Evolutionary conservation across 2,329 filamentous ascomycete genomes (phyloP), one percentile per base, ranked within the genome.

Genomic region (Domatiomyces catenatus): DNA sequence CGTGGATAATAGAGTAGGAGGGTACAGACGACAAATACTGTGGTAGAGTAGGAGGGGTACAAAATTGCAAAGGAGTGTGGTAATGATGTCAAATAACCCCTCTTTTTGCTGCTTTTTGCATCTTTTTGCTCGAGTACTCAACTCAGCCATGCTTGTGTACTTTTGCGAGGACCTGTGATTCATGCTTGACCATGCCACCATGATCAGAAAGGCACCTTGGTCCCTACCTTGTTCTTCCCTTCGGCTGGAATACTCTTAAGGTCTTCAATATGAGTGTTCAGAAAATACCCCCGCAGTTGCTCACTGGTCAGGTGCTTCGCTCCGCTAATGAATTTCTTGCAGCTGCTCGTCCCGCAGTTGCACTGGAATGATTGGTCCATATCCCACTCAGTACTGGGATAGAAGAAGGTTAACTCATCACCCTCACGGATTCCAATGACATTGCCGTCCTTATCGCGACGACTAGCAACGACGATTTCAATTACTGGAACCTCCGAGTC

Each of bases 311-410:
- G 63, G 8, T 58, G 59, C 52, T 65, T 63, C 1, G 69, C 68
- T 1, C 71, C 70, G 5, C 62, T 59, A 26, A 71, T 69, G 48
- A 56, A 60, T 0, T 66, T 67, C 39, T 63, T 60, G 53, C 70
- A 72, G 15, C 62, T 60, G 2, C 57, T 57, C 12, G 66, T 65
- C 2, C 65, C 67, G 53, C 70, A 73, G 39, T 61, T 62, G 54
- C 71, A 73, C 39, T 68, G 59, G 54, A 73, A 73, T 1, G 67
- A 55, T 54, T 71, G 68, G 50, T 68, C 68, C 63, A 73, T 71
- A n/a, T 69, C 63, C 70, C 70, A 73, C 59, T 73, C 71, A 2
- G 69, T 70, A 48, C 69, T 71, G 3, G 70, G 70, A 51, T 73
- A 73, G 61, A 72, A 73, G 60, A 73, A 72, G 7, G 69, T 72